Evolutionary conservation across 192 early-diverging fungal genomes (phyloP).

Genomic region (Helicostylum pulchrum): DNA sequence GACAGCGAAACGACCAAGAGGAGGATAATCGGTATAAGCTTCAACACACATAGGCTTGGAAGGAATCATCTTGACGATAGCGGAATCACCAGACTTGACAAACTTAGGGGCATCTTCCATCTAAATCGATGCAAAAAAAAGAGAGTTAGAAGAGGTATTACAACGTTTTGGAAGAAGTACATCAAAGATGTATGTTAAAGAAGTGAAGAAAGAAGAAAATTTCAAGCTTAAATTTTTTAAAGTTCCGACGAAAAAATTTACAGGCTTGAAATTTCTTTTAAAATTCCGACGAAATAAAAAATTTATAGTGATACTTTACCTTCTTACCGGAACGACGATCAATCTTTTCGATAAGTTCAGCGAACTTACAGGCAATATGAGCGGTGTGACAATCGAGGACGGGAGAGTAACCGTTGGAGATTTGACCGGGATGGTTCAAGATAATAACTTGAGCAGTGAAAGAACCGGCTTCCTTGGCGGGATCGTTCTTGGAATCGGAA

Average conservation of each 20-base stretch:
- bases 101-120: constrained; percentile 93
- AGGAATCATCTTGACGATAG: constrained; percentile 92
- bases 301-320: constrained; percentile 13
- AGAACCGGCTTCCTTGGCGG: constrained; percentile 85
- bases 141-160: too few relatives aligned
- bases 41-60: constrained; percentile 97
- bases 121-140: neutral
- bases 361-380: constrained; percentile 96
- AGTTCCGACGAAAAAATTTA: neutral
- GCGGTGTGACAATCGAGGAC: constrained; percentile 96
- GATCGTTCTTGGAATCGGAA: constrained; percentile 97
- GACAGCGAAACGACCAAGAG: constrained; percentile 95
- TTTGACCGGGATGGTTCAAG: constrained; percentile 97
- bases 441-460: constrained; percentile 96
- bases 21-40: constrained; percentile 87
- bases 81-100: constrained; percentile 92
- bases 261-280: neutral
- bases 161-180: too few relatives aligned
- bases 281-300: neutral
- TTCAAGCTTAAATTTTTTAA: neutral
- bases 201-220: neutral
- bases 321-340: constrained; percentile 95
- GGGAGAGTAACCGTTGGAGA: constrained; percentile 91
- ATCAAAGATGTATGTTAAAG: neutral
- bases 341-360: constrained; percentile 91